Evolutionary conservation across 2,329 filamentous ascomycete genomes (phyloP), one percentile per base, ranked within the genome.

Genomic region (Aspergillus hiratsukae): DNA sequence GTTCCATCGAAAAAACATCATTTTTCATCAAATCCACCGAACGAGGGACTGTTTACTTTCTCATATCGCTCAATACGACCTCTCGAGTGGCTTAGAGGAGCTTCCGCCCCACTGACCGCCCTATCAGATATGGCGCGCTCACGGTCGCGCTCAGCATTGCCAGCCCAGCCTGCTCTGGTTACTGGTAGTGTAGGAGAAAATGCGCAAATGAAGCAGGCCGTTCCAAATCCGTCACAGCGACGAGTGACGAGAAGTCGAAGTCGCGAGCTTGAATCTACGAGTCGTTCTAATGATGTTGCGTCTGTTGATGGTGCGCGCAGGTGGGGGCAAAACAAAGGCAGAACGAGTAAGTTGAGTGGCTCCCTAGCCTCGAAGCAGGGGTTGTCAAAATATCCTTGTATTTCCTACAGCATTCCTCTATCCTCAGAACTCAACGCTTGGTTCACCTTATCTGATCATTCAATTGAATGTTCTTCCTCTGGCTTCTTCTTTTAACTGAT

Each of bases 221-320:
- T 17, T 17, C 28, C 51, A 17, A 46, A 37, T 40, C 27, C 48
- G 11, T 53, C 54, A 5, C 55, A 53, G 3, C 58, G 59, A 48
- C 64, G 75, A 50, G 60, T 69, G 23, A 75, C 74, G 6, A 67
- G 75, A 53, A 77, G 75, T 53, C 69, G 67, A 52, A 77, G 75
- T 61, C 68, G 69, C 21, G 71, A 76, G 41, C 57, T 68, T 9
- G 69, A 63, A 43, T 50, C 58, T 7, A 51, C 52, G 48, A 43
- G 25, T 3, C 49, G 27, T 49, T 40, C 46, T 28, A 54, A 49
- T 41, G 48, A 55, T 53, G 58, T 48, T 27, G 14, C 54, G 5
- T 53, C 48, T 35, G 17, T 17, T 31, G 29, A 49, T 52, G 37
- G 40, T 14, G 45, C 28, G 37, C 19, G 35, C 23, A 52, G 11